Evolutionary conservation across 1,139 yeast species (phyloP), one percentile per base, ranked within the genome.

Genomic region (Kodamaea suecica): DNA sequence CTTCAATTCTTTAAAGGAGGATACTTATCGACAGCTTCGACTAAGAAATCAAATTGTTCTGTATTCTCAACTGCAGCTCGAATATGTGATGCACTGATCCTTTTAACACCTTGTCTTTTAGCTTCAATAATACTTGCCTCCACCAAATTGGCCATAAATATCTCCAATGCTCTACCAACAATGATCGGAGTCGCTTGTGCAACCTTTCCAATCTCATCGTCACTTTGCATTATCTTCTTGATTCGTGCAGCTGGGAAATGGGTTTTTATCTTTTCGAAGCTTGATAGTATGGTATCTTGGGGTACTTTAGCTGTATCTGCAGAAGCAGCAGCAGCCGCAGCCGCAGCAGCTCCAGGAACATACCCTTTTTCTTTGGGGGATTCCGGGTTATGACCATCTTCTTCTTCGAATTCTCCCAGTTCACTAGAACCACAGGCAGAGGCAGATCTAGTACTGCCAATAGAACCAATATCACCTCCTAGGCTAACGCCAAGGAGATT

Each of bases 171-270:
- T 44, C 96, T 75, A 7, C 98, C 97, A 9, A 92, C 96, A 20
- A 90, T 90, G 16, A 92, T 84, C 0, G 99, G 99, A 3, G 98
- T 92, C 3, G 97, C 97, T 57, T 90, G 97, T 7, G 98, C 97
- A 11, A 94, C 98, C 59, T 92, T 92, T 4, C 99, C 99, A 33
- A 92, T 90, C 48, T 92, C 99, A 49, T 92, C 98, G 59, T 92
- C 99, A 34, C 95, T 83, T 57, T 92, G 98, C 97, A 92, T 90
- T 39, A 92, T 78, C 53, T 94, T 85, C 66, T 92, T 92, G 55
- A 92, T 90, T 44, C 97, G 76, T 3, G 98, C 98, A 33, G 95
- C 95, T 4, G 98, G 98, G 64, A 92, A 90, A 53, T 92, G 95
- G 31, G 97, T 90, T 61, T 86, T 87, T 52, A 90, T 84, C 42